A percentile compares a stretch with the other conserved stretches of the same genome.
Evolutionary conservation across 345 rosid species (phyloP).

Genomic region (Citrus sinensis): DNA sequence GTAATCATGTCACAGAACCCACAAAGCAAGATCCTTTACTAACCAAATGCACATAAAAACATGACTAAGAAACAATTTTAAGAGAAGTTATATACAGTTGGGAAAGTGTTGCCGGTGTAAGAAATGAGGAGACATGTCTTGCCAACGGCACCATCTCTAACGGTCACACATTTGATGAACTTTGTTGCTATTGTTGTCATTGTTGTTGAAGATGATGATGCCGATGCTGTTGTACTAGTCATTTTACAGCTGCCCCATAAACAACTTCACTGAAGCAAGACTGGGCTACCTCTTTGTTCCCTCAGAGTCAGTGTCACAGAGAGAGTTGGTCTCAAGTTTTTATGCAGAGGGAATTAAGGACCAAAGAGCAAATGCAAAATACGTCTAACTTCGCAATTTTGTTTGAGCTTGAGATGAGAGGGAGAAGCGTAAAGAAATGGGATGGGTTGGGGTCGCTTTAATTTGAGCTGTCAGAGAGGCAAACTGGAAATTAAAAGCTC

Average conservation of each 20-base stretch:
- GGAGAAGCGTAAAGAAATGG: slow-evolving; percentile 14
- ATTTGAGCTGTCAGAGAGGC: slow-evolving; percentile 62
- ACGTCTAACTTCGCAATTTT: too few relatives aligned
- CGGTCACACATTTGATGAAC: slow-evolving; percentile 89
- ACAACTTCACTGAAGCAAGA: neutral
- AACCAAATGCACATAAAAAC: neutral
- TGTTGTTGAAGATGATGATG: slow-evolving; percentile 9
- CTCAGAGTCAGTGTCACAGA: too few relatives aligned
- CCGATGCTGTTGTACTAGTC: slow-evolving; percentile 6
- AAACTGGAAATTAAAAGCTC: slow-evolving; percentile 22
- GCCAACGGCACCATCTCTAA: slow-evolving; percentile 95
- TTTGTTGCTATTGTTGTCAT: slow-evolving; percentile 42
- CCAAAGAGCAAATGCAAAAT: too few relatives aligned
- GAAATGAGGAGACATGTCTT: slow-evolving; percentile 90
- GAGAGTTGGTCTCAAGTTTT: neutral
- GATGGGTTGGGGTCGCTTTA: slow-evolving; percentile 36
- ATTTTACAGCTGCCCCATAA: neutral
- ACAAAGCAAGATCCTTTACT: neutral
- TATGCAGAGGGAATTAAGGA: neutral
- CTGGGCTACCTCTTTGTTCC: neutral
- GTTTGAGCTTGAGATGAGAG: neutral
- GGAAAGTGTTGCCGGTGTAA: slow-evolving; percentile 86
- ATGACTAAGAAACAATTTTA: neutral
- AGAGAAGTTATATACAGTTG: slow-evolving; percentile 41
- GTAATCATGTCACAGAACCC: slow-evolving; percentile 42